phyloP scores from a whole-genome alignment of 805 yeast genomes.

The Lipomyces anomalus region DNA sequence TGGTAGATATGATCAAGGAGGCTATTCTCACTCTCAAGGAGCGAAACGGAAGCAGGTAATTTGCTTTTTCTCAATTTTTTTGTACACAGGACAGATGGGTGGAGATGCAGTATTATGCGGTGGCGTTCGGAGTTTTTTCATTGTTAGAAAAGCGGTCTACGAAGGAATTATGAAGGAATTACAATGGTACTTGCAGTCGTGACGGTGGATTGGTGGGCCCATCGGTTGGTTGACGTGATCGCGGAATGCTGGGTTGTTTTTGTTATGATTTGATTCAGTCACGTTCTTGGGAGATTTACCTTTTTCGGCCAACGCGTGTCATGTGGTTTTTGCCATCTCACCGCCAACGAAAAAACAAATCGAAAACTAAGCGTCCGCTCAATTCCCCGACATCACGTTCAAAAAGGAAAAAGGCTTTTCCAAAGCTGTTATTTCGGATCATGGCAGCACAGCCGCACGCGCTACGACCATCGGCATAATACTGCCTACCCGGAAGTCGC shows the following conservation, averaged over 20 bases:
- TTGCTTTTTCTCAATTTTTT: background rate
- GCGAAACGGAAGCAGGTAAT: conserved; percentile 52
- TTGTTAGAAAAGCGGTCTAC: conserved; percentile 3
- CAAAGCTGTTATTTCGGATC: background rate
- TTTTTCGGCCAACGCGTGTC: too few relatives aligned
- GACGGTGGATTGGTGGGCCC: conserved; percentile 2
- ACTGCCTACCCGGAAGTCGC: background rate
- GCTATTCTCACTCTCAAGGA: conserved; percentile 62
- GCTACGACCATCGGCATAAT: background rate
- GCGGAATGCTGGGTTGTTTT: conserved; percentile 1
- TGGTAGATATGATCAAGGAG: conserved; percentile 54
- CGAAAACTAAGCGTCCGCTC: background rate
- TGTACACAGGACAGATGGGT: background rate
- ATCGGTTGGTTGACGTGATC: background rate
- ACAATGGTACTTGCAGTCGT: conserved; percentile 1
- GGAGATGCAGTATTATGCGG: background rate
- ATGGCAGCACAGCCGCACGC: conserved; percentile 10
- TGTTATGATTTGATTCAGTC: too few relatives aligned
- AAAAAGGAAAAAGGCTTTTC: too few relatives aligned
- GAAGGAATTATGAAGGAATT: conserved; percentile 2
- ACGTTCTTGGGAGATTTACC: too few relatives aligned
- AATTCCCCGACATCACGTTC: conserved; percentile 28
- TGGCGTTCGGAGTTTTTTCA: background rate
- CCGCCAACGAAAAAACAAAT: too few relatives aligned
- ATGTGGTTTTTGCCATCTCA: too few relatives aligned